Conservation (phyloP, 148 eudicot genomes). For the Dysphania ambrosioides region DNA sequence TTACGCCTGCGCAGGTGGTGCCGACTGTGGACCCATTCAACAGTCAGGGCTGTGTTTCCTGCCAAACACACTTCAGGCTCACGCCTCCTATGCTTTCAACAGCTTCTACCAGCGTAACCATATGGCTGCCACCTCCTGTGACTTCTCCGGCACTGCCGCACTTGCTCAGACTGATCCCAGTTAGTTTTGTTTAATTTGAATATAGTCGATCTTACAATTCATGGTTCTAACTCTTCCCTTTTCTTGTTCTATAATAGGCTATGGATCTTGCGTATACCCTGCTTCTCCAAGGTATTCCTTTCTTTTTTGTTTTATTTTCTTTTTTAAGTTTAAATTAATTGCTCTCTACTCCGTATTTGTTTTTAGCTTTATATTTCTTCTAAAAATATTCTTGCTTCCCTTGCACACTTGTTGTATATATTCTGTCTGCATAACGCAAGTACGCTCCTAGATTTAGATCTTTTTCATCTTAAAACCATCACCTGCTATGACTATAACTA, state of each 20-base stretch:
- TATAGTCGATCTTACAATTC: no score
- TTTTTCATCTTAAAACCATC: no score
- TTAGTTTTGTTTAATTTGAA: no score
- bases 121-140: conserved; percentile 54
- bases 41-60: conserved; percentile 53
- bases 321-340: background rate
- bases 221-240: background rate
- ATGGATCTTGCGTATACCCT: conserved; percentile 78
- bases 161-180: conserved; percentile 71
- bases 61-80: conserved; percentile 64
- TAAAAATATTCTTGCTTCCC: no score
- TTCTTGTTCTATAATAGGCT: conserved; percentile 28
- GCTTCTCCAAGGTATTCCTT: conserved; percentile 57
- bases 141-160: conserved; percentile 57
- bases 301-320: background rate
- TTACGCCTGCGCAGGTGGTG: conserved; percentile 29
- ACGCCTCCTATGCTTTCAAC: conserved; percentile 78
- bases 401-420: no score
- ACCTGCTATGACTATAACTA: no score
- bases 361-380: conserved; percentile 8
- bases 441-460: no score
- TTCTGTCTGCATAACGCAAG: no score
- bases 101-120: conserved; percentile 54
- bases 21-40: conserved; percentile 48
- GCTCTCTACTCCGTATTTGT: background rate